Evolutionary conservation across 305 asterid species (phyloP).

Genomic region (Ajuga reptans): DNA sequence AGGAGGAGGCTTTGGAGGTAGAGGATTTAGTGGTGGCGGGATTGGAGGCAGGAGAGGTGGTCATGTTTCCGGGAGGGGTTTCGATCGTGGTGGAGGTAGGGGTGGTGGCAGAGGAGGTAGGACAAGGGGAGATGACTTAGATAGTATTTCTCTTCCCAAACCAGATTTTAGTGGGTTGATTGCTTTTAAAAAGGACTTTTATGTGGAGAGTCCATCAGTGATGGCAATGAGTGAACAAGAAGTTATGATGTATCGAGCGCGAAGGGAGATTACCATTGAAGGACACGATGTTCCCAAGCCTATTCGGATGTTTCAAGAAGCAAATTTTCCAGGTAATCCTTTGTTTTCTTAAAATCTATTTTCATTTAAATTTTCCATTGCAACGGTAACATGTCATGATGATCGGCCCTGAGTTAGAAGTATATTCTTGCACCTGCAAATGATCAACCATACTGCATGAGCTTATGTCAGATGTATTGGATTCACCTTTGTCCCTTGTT

Average conservation of each 20-base stretch:
- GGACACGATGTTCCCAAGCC: slow-evolving; percentile 82
- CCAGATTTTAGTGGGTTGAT: slow-evolving; percentile 72
- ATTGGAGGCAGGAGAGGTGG: slow-evolving; percentile 27
- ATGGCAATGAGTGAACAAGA: slow-evolving; percentile 72
- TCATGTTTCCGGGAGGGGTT: slow-evolving; percentile 30
- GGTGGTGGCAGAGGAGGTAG: slow-evolving; percentile 47
- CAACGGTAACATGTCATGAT: neutral
- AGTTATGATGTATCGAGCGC: slow-evolving; percentile 54
- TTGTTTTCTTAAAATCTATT: neutral
- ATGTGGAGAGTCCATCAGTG: slow-evolving; percentile 63
- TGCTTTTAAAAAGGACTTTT: slow-evolving; percentile 73
- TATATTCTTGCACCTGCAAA: neutral
- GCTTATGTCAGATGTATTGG: neutral
- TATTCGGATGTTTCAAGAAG: slow-evolving; percentile 70
- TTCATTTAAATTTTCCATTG: no score
- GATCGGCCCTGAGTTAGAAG: neutral
- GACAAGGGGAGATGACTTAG: slow-evolving; percentile 57
- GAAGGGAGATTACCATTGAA: slow-evolving; percentile 66
- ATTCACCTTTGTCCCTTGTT: neutral
- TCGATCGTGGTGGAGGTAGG: slow-evolving; percentile 21
- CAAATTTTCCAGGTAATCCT: slow-evolving; percentile 70
- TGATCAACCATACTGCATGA: neutral
- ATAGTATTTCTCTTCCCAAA: slow-evolving; percentile 61
- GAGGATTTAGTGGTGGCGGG: slow-evolving; percentile 25
- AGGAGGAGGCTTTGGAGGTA: slow-evolving; percentile 32